These are phyloP conservation scores for Amanita fuliginea DNA, from an alignment of 768 basidiomycete species.

Conservation along the genomic window DNA sequence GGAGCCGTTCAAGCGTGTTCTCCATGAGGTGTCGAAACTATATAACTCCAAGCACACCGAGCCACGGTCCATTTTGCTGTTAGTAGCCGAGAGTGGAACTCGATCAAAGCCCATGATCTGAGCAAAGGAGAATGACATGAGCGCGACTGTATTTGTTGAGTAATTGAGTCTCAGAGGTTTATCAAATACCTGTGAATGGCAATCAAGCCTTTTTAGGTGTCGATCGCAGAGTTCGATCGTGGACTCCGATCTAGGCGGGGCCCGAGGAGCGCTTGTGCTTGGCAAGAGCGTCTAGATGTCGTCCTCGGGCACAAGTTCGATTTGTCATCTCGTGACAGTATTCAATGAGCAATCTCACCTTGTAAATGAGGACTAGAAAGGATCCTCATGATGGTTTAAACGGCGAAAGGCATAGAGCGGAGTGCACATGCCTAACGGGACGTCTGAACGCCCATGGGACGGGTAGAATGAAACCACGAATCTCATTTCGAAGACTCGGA, in stretches of 20 bases:
- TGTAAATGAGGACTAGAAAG: not conserved
- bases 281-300: too few relatives aligned
- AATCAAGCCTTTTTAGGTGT: not conserved
- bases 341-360: not conserved
- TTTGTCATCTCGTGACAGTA: too few relatives aligned
- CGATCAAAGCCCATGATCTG: not conserved
- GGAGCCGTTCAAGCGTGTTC: constrained; percentile 5
- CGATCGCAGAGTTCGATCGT: not conserved
- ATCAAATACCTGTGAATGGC: not conserved
- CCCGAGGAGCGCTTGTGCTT: not conserved
- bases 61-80: not conserved
- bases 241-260: not conserved
- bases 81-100: too few relatives aligned
- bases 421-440: not conserved
- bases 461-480: too few relatives aligned
- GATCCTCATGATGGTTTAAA: not conserved
- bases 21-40: constrained; percentile 6
- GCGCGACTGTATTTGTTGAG: not conserved
- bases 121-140: not conserved
- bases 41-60: constrained; percentile 1
- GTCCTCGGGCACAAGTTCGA: too few relatives aligned
- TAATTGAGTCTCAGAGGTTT: not conserved
- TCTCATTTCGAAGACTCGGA: not conserved
- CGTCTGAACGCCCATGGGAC: too few relatives aligned
- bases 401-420: not conserved